phyloP scores from a whole-genome alignment of 192 early-diverging fungal genomes.

The Umbelopsis sp. region DNA sequence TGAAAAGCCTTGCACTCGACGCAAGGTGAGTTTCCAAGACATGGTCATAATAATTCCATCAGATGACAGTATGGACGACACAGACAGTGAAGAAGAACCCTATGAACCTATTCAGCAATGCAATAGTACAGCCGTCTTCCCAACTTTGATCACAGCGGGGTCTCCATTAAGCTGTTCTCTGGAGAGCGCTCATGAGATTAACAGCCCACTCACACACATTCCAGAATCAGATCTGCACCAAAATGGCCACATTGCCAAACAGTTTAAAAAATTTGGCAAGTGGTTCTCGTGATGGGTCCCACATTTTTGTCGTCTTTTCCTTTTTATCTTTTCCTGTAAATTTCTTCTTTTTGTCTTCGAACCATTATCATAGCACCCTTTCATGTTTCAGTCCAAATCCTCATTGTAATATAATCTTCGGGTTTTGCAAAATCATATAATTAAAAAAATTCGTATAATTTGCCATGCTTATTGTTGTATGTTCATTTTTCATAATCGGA shows the following conservation, averaged over 20 bases:
- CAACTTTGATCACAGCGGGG: background rate
- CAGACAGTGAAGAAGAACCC: constrained; percentile 9
- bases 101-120: background rate
- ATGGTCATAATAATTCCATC: background rate
- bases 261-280: constrained; percentile 17
- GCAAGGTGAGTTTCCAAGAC: constrained; percentile 7
- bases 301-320: background rate
- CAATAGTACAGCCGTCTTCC: background rate
- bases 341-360: background rate
- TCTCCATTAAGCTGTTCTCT: background rate
- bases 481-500: no score
- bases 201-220: background rate
- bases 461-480: no score
- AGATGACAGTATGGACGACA: constrained; percentile 4
- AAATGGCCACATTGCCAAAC: constrained; percentile 18
- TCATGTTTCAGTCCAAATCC: background rate
- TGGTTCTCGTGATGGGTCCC: constrained; percentile 11
- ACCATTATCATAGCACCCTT: background rate
- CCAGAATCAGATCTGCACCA: constrained; percentile 19
- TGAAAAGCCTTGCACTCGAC: background rate
- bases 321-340: constrained; percentile 2
- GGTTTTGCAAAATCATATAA: background rate
- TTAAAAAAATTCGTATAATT: no score
- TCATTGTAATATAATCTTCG: background rate
- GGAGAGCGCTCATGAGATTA: background rate